phyloP scores from a whole-genome alignment of 768 basidiomycete species.

The Gymnopilus dilepis region DNA sequence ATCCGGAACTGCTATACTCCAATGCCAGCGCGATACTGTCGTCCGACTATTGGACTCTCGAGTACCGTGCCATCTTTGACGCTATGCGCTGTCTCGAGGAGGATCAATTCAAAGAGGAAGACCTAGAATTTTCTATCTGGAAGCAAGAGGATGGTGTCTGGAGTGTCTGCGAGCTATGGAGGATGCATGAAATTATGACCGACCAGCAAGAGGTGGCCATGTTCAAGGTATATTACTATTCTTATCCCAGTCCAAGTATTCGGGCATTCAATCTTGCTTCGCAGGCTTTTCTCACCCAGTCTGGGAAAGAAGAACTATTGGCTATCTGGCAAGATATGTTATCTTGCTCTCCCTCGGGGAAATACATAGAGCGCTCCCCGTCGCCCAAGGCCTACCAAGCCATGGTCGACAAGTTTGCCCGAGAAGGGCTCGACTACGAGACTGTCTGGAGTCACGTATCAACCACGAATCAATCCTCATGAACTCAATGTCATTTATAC shows the following conservation, averaged over 20 bases:
- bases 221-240: conserved; percentile 30
- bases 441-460: conserved; percentile 32
- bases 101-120: conserved; percentile 31
- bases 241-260: neutral
- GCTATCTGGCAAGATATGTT: conserved; percentile 33
- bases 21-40: conserved; percentile 36
- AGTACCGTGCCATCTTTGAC: conserved; percentile 35
- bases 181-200: conserved; percentile 34
- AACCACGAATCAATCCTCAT: conserved; percentile 15
- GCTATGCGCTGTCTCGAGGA: conserved; percentile 29
- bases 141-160: conserved; percentile 32
- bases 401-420: conserved; percentile 33
- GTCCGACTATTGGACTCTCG: conserved; percentile 36
- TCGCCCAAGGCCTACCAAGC: conserved; percentile 29
- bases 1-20: conserved; percentile 34
- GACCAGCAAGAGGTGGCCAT: conserved; percentile 33
- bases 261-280: conserved; percentile 2
- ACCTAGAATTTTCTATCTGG: conserved; percentile 39
- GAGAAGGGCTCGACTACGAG: conserved; percentile 37
- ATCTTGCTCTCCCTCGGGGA: conserved; percentile 7
- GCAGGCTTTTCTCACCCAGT: conserved; percentile 30
- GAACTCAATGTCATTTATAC: neutral
- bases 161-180: conserved; percentile 36
- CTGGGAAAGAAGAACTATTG: conserved; percentile 31
- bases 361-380: conserved; percentile 13